Conservation (phyloP, 495 filamentous ascomycete species). For the Aspergillus bertholletiae region DNA sequence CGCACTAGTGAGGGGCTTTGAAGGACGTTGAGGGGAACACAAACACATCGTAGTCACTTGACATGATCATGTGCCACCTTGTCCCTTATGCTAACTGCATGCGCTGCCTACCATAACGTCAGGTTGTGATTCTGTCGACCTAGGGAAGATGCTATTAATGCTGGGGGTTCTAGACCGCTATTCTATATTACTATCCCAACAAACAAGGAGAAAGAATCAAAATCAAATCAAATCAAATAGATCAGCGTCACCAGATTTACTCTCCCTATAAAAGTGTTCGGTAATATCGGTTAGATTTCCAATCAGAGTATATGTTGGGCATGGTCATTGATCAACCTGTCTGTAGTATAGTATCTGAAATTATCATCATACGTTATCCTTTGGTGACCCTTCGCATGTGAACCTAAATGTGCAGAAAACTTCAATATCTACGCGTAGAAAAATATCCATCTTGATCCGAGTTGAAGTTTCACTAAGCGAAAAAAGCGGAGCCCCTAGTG, state of each 20-base stretch:
- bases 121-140: background rate
- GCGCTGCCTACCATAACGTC: background rate
- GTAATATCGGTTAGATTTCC: background rate
- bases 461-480: slow-evolving; percentile 6
- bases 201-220: no score
- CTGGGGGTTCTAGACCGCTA: background rate
- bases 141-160: background rate
- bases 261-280: background rate
- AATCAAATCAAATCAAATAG: no score
- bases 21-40: background rate
- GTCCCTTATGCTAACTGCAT: background rate
- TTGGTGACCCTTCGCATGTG: no score
- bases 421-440: no score
- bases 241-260: background rate
- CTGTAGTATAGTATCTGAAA: background rate
- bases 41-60: background rate
- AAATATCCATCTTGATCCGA: background rate
- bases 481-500: slow-evolving; percentile 1
- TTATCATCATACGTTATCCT: background rate
- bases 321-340: background rate
- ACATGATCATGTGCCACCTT: background rate
- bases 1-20: background rate
- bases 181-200: background rate
- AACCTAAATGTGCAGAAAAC: no score
- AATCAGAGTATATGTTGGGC: background rate